A percentile compares a stretch with the other conserved stretches of the same genome.
These are phyloP conservation scores for Chaetomium globosum DNA, from an alignment of 2,329 filamentous ascomycete species.

Conservation along the genomic window DNA sequence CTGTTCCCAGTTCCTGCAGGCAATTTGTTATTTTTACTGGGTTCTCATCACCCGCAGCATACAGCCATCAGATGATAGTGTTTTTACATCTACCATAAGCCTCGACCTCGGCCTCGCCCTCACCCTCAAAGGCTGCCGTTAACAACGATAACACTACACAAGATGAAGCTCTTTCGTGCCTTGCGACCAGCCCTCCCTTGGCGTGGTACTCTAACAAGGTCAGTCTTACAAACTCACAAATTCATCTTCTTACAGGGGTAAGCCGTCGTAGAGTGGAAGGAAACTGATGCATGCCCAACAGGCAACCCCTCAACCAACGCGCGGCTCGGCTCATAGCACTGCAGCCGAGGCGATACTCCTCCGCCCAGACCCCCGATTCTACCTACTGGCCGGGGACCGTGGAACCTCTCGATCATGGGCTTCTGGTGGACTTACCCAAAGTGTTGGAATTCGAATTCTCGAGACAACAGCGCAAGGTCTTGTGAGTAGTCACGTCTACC, in stretches of 20 bases:
- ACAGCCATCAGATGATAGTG: background rate
- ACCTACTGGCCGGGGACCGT: background rate
- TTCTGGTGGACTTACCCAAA: background rate
- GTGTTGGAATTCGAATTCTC: background rate
- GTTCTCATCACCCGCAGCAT: background rate
- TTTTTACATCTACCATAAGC: background rate
- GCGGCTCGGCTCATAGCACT: background rate
- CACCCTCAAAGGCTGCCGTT: background rate
- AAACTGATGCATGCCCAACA: slow-evolving; percentile 2
- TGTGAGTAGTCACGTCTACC: background rate
- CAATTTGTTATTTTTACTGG: too few relatives aligned
- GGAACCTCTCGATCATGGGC: background rate
- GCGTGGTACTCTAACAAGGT: slow-evolving; percentile 14
- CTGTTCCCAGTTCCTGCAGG: background rate
- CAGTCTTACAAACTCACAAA: background rate
- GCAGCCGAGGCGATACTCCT: background rate
- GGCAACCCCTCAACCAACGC: background rate
- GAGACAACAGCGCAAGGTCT: background rate
- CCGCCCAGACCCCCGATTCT: background rate
- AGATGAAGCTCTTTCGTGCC: slow-evolving; percentile 5
- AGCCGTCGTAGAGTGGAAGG: too few relatives aligned
- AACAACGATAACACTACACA: background rate
- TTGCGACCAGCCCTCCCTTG: slow-evolving; percentile 3
- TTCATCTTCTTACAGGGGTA: background rate
- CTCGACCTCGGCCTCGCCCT: background rate